Evolutionary conservation across 495 filamentous ascomycete species (phyloP).

Genomic region (Chaetomium fimeti): DNA sequence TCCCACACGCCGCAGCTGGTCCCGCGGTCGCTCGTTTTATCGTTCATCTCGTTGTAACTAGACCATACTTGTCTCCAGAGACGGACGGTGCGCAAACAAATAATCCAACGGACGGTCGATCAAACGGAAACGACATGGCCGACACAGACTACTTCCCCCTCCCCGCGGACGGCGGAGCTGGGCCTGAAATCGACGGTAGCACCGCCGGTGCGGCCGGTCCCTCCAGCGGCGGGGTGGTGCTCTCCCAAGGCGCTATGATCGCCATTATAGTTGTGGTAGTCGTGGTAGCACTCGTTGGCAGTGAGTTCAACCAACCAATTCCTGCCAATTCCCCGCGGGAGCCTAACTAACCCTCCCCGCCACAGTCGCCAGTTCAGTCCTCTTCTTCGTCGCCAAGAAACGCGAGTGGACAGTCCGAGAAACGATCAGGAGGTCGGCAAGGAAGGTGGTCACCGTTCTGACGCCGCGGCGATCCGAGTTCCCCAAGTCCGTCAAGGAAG

Average conservation of each 20-base stretch:
- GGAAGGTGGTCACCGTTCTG: constrained; percentile 52
- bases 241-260: constrained; percentile 59
- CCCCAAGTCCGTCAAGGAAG: constrained; percentile 51
- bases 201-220: constrained; percentile 56
- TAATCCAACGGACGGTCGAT: background rate
- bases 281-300: constrained; percentile 56
- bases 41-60: background rate
- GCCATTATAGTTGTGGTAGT: constrained; percentile 63
- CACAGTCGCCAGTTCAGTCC: constrained; percentile 47
- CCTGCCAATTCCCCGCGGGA: background rate
- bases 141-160: constrained; percentile 34
- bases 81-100: constrained; percentile 1
- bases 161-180: constrained; percentile 35
- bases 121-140: constrained; percentile 12
- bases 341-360: background rate
- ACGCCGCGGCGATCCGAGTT: constrained; percentile 56
- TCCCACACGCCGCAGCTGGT: constrained; percentile 21
- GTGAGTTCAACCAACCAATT: constrained; percentile 36
- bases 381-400: constrained; percentile 59
- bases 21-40: constrained; percentile 16
- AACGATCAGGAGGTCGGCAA: constrained; percentile 52
- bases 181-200: constrained; percentile 36
- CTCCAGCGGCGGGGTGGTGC: constrained; percentile 47
- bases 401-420: constrained; percentile 56
- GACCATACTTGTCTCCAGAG: constrained; percentile 1